These are phyloP conservation scores for Trypanosoma boissoni DNA, from an alignment of 208 protist genomes.

Conservation along the genomic window DNA sequence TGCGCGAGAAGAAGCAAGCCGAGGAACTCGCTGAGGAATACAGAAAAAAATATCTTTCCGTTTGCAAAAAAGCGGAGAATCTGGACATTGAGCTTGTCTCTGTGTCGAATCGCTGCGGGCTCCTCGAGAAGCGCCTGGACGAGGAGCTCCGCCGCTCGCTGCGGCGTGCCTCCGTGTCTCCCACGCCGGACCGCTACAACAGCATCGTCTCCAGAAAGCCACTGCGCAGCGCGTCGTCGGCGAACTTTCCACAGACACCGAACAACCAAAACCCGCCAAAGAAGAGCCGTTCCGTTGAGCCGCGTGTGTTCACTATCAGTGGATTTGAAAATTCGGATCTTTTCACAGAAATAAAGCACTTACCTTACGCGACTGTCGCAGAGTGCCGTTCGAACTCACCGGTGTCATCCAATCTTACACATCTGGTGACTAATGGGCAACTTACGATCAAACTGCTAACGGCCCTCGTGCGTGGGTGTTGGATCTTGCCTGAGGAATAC, in stretches of 20 bases:
- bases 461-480: constrained; percentile 82
- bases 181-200: constrained; percentile 12
- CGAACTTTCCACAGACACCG: constrained; percentile 21
- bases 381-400: constrained; percentile 81
- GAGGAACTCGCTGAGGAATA: constrained; percentile 47
- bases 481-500: constrained; percentile 80
- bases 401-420: constrained; percentile 80
- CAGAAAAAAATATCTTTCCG: constrained; percentile 33
- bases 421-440: constrained; percentile 84
- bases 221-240: constrained; percentile 21
- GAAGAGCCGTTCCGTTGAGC: constrained; percentile 57
- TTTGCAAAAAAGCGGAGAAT: constrained; percentile 41
- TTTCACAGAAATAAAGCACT: constrained; percentile 49
- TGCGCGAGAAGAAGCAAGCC: constrained; percentile 28
- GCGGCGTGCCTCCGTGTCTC: constrained; percentile 30
- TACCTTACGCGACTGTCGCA: constrained; percentile 76
- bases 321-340: constrained; percentile 77
- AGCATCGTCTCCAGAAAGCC: neutral
- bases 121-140: constrained; percentile 69
- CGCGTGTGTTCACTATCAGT: constrained; percentile 79
- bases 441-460: constrained; percentile 87
- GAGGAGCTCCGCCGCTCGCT: constrained; percentile 50
- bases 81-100: constrained; percentile 67
- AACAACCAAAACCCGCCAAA: constrained; percentile 3
- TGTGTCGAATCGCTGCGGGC: constrained; percentile 44